Evolutionary conservation across 352 stramenopile genomes (phyloP).

Genomic region (Globisporangium viniferum): DNA sequence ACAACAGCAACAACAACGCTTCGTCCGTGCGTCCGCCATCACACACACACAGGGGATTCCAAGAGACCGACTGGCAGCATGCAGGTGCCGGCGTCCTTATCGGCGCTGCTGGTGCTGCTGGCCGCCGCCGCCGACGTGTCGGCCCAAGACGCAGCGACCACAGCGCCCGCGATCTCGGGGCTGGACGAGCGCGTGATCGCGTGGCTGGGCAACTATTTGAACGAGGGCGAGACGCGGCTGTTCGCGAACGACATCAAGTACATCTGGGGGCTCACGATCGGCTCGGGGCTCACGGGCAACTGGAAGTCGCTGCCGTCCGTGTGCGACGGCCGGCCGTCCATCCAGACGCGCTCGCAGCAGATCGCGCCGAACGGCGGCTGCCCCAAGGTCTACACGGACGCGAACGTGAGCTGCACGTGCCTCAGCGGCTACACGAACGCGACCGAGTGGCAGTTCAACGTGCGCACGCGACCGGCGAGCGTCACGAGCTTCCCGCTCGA

Average conservation of each 20-base stretch:
- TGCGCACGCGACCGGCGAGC: slow-evolving; percentile 20
- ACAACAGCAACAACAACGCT: neutral
- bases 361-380: slow-evolving; percentile 47
- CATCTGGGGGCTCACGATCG: slow-evolving; percentile 45
- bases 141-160: neutral
- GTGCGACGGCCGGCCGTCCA: slow-evolving; percentile 41
- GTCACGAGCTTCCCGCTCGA: slow-evolving; percentile 31
- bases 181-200: slow-evolving; percentile 43
- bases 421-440: slow-evolving; percentile 36
- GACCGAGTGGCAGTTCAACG: slow-evolving; percentile 43
- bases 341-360: slow-evolving; percentile 41
- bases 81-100: neutral
- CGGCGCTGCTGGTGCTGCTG: slow-evolving; percentile 10
- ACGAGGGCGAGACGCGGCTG: slow-evolving; percentile 48
- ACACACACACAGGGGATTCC: neutral
- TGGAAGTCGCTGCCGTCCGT: slow-evolving; percentile 50
- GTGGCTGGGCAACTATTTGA: slow-evolving; percentile 52
- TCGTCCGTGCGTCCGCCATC: neutral
- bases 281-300: slow-evolving; percentile 45
- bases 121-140: neutral
- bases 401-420: slow-evolving; percentile 55
- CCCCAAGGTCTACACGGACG: slow-evolving; percentile 38
- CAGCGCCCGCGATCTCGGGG: neutral
- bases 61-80: neutral
- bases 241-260: slow-evolving; percentile 62